Evolutionary conservation across 495 filamentous ascomycete genomes (phyloP).

Genomic region (Hyphodiscus hymeniophilus): DNA sequence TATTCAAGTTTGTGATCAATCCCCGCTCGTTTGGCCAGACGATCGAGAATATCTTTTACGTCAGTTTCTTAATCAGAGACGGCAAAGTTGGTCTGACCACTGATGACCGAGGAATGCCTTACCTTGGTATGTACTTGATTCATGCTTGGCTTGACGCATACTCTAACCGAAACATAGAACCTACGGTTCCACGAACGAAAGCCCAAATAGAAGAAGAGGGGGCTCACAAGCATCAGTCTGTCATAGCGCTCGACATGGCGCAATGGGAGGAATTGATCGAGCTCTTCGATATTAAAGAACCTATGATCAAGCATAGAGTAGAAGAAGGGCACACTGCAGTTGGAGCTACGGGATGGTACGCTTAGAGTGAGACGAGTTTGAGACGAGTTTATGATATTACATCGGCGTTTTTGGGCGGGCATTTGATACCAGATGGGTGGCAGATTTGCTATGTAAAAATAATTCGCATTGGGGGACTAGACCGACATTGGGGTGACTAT

Average conservation of each 20-base stretch:
- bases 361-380: conserved; percentile 33
- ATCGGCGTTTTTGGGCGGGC: too few relatives aligned
- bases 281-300: conserved; percentile 62
- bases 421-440: too few relatives aligned
- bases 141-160: neutral
- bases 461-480: too few relatives aligned
- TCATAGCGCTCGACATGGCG: conserved; percentile 75
- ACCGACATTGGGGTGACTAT: too few relatives aligned
- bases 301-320: conserved; percentile 78
- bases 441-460: too few relatives aligned
- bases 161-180: neutral
- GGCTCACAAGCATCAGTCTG: conserved; percentile 68
- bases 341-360: conserved; percentile 69
- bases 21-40: conserved; percentile 89
- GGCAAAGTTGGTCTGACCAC: conserved; percentile 58
- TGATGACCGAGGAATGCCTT: conserved; percentile 59
- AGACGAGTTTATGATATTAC: too few relatives aligned
- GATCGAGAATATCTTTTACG: conserved; percentile 94
- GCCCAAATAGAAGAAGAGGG: conserved; percentile 18
- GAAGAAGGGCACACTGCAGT: conserved; percentile 47
- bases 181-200: conserved; percentile 14
- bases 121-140: conserved; percentile 47
- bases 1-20: conserved; percentile 83
- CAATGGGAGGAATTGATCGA: conserved; percentile 72
- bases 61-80: conserved; percentile 89